A percentile compares a stretch with the other conserved stretches of the same genome.
phyloP scores from a whole-genome alignment of 805 yeast species.

The Yarrowia phangngaensis region DNA sequence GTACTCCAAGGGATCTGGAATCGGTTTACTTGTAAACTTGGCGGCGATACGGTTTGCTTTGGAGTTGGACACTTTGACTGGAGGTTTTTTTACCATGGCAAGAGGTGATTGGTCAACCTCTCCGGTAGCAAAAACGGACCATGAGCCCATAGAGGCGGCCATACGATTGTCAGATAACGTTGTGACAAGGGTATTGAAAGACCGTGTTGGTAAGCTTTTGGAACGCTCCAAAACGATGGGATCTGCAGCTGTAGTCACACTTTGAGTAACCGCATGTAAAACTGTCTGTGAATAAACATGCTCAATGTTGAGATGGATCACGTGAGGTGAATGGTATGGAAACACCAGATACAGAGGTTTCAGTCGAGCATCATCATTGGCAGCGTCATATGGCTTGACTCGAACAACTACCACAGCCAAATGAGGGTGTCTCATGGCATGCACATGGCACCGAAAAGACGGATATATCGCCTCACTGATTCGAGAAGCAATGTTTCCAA shows the following conservation, averaged over 20 bases:
- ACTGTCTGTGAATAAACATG: slow-evolving; percentile 52
- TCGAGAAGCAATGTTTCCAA: slow-evolving; percentile 51
- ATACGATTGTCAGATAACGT: slow-evolving; percentile 61
- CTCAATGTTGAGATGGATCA: slow-evolving; percentile 53
- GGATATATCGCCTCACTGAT: slow-evolving; percentile 47
- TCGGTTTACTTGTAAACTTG: neutral
- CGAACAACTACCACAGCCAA: slow-evolving; percentile 59
- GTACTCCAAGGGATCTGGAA: slow-evolving; percentile 13
- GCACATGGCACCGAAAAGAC: slow-evolving; percentile 46
- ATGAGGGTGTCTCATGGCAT: slow-evolving; percentile 61
- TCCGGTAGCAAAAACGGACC: slow-evolving; percentile 69
- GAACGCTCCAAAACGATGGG: slow-evolving; percentile 44
- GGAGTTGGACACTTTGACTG: neutral
- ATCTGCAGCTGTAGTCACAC: slow-evolving; percentile 47
- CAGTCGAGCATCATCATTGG: slow-evolving; percentile 34
- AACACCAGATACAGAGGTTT: slow-evolving; percentile 63
- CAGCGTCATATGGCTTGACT: slow-evolving; percentile 60
- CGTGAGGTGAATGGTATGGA: slow-evolving; percentile 62
- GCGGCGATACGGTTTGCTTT: slow-evolving; percentile 12
- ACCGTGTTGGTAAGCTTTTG: slow-evolving; percentile 43
- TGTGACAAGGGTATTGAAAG: slow-evolving; percentile 55
- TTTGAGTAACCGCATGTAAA: slow-evolving; percentile 56
- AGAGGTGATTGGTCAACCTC: slow-evolving; percentile 59
- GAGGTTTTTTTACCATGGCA: slow-evolving; percentile 11
- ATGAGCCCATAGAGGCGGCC: slow-evolving; percentile 60